Conservation (phyloP, 2,329 filamentous ascomycete species). For the Colletotrichum australisinense region DNA sequence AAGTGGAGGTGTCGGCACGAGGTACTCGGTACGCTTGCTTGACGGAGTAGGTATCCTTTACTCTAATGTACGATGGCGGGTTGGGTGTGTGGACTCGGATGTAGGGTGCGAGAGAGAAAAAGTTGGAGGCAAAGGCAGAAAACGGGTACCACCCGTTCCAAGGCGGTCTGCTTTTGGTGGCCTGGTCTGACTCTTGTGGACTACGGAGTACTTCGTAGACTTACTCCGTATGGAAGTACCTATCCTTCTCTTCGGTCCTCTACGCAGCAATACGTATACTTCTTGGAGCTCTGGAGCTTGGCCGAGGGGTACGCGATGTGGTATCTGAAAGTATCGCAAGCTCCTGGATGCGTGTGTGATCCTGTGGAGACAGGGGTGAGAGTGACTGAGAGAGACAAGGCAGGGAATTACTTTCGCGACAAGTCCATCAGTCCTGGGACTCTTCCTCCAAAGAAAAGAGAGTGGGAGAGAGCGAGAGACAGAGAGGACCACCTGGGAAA, state of each 20-base stretch:
- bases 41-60: background rate
- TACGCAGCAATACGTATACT: background rate
- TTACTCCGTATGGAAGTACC: background rate
- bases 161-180: slow-evolving; percentile 16
- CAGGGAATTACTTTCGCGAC: background rate
- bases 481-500: background rate
- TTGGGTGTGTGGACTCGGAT: background rate
- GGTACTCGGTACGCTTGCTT: slow-evolving; percentile 1
- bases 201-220: too few relatives aligned
- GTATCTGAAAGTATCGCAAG: background rate
- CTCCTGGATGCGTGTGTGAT: background rate
- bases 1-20: slow-evolving; percentile 13
- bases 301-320: background rate
- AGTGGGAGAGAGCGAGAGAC: background rate
- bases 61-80: background rate
- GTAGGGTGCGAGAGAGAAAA: slow-evolving; percentile 1
- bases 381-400: background rate
- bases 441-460: background rate
- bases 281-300: background rate
- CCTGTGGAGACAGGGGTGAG: background rate
- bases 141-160: slow-evolving; percentile 14
- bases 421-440: background rate
- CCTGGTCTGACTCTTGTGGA: slow-evolving; percentile 6
- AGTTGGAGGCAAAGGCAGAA: slow-evolving; percentile 32
- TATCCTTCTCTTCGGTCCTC: background rate